Conservation (phyloP, 2,329 filamentous ascomycete species). For the Conoideocrella luteorostrata region DNA sequence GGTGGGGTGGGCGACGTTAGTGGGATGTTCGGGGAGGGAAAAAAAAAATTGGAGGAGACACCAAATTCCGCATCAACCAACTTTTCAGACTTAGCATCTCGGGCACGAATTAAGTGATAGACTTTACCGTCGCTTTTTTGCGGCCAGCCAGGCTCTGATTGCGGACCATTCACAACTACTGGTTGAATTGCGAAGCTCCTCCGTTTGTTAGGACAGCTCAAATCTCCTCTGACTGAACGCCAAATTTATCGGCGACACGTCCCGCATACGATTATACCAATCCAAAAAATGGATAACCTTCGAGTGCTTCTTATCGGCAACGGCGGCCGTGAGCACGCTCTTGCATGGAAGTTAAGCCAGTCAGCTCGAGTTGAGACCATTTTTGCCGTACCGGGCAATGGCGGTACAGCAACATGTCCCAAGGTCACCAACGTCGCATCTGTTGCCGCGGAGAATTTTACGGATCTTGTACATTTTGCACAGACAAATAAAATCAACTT, state of each 20-base stretch:
- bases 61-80: background rate
- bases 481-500: conserved; percentile 69
- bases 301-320: conserved; percentile 84
- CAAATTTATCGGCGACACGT: background rate
- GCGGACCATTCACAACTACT: too few relatives aligned
- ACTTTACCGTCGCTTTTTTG: background rate
- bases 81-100: background rate
- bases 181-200: too few relatives aligned
- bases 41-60: background rate
- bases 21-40: too few relatives aligned
- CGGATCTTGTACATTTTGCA: conserved; percentile 68
- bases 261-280: background rate
- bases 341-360: conserved; percentile 89
- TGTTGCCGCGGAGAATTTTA: conserved; percentile 71
- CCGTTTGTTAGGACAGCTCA: too few relatives aligned
- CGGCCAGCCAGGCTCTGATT: background rate
- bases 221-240: too few relatives aligned
- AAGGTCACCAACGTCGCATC: conserved; percentile 67
- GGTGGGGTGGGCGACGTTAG: too few relatives aligned
- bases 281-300: conserved; percentile 34
- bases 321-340: conserved; percentile 87
- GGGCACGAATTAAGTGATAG: background rate
- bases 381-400: conserved; percentile 69
- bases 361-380: conserved; percentile 74
- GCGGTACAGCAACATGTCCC: conserved; percentile 66